Percentiles rank a stretch among this genome's conserved stretches.
phyloP scores from a whole-genome alignment of 805 yeast genomes.

The Maudiozyma saulgeensis region DNA sequence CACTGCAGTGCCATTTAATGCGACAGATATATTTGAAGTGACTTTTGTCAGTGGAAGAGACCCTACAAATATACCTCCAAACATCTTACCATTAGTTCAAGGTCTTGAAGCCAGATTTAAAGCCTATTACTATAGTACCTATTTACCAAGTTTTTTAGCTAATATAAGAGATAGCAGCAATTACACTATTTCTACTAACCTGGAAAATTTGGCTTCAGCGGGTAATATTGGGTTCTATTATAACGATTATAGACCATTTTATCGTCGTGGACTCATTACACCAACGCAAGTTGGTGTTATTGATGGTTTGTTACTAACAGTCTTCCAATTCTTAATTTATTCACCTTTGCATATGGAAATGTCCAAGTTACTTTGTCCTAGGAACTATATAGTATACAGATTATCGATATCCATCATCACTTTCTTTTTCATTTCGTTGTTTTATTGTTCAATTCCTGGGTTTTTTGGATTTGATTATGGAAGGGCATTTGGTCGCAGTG shows the following conservation, averaged over 20 bases:
- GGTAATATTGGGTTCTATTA: constrained; percentile 28
- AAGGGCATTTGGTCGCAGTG: constrained; percentile 50
- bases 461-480: constrained; percentile 58
- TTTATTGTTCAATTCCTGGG: constrained; percentile 49
- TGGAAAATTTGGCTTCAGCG: constrained; percentile 6
- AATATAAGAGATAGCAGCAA: constrained; percentile 3
- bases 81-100: constrained; percentile 36
- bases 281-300: constrained; percentile 71
- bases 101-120: constrained; percentile 23
- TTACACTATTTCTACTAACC: constrained; percentile 1
- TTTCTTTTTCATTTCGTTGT: constrained; percentile 48
- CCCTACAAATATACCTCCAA: constrained; percentile 36
- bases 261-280: constrained; percentile 44
- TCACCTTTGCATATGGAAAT: constrained; percentile 41
- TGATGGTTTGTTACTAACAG: constrained; percentile 58
- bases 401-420: constrained; percentile 38
- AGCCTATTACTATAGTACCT: constrained; percentile 2
- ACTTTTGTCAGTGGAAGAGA: constrained; percentile 60
- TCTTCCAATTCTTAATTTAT: constrained; percentile 59
- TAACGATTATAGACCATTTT: constrained; percentile 41
- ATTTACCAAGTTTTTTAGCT: constrained; percentile 13
- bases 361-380: constrained; percentile 35
- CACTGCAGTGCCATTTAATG: constrained; percentile 11
- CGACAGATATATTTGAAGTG: constrained; percentile 27
- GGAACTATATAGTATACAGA: constrained; percentile 44